phyloP scores from a whole-genome alignment of 805 yeast species.

The Candida koratica region DNA sequence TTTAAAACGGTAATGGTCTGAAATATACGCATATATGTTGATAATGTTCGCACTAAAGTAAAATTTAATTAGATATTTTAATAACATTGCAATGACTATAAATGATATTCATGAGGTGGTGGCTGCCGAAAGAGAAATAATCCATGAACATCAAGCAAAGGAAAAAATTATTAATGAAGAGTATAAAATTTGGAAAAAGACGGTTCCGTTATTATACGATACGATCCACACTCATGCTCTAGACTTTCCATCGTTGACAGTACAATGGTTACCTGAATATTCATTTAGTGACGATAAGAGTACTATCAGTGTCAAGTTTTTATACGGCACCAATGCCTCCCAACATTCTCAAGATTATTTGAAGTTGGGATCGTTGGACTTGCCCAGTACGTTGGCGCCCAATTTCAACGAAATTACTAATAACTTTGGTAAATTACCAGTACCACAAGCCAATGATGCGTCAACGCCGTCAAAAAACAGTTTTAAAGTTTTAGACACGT shows the following conservation, averaged over 20 bases:
- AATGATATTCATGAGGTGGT: slow-evolving; percentile 14
- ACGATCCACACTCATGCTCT: slow-evolving; percentile 64
- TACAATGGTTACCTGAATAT: slow-evolving; percentile 61
- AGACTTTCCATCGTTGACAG: slow-evolving; percentile 67
- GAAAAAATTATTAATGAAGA: slow-evolving; percentile 73
- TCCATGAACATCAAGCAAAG: slow-evolving; percentile 46
- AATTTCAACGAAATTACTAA: slow-evolving; percentile 27
- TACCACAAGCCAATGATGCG: slow-evolving; percentile 19
- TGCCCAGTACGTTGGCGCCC: slow-evolving; percentile 50
- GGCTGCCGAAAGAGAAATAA: slow-evolving; percentile 33
- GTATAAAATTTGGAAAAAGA: slow-evolving; percentile 76
- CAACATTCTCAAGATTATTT: slow-evolving; percentile 41
- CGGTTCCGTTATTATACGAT: slow-evolving; percentile 74
- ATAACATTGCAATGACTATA: too few species aligned
- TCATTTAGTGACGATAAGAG: slow-evolving; percentile 26
- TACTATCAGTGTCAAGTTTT: slow-evolving; percentile 33
- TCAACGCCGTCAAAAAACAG: slow-evolving; percentile 24
- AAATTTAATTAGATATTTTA: too few species aligned
- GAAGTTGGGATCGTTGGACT: slow-evolving; percentile 39
- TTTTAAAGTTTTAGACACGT: slow-evolving; percentile 43
- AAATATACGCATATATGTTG: slow-evolving; percentile 4
- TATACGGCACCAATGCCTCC: slow-evolving; percentile 48
- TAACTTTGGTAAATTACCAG: slow-evolving; percentile 19
- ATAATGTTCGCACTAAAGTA: too few species aligned
- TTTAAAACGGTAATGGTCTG: too few species aligned